Evolutionary conservation across 2,329 filamentous ascomycete species (phyloP), one percentile per base, ranked within the genome.

Genomic region (Diaporthe capsici): DNA sequence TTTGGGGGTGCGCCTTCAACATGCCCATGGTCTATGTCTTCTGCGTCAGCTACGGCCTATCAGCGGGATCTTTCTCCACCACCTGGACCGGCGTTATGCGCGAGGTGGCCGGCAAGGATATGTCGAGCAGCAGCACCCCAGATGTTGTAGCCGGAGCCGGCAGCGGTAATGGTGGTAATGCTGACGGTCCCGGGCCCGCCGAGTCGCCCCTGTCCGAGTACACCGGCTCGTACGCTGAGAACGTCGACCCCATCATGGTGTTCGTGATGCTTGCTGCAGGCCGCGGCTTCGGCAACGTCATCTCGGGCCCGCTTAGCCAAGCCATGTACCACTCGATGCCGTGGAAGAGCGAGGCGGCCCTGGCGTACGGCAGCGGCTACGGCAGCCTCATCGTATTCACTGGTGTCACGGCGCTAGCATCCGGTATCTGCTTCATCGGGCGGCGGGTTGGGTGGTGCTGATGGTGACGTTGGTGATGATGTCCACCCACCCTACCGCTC

Each of bases 1-100:
- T 93, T 31, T 94, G 92, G 92, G 92, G 92, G 0, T 82, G 89
- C 37, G 88, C 90, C 28, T 86, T 85, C 0, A 87, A 84, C 12
- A 82, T 92, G 34, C 86, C 86, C 0, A 83, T 91, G 4, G 81
- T 94, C 44, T 89, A 91, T 34, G 78, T 90, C 10, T 94, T 92
- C 81, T 90, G 91, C 47, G 82, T 92, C 25, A 84, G 88, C 6
- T 94, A 92, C 79, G 92, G 92, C 0, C 86, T 93, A 78, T 94
- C 93, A 73, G 92, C 92, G 0, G 90, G 92, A 0, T 89, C 90
- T 0, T 94, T 91, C 80, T 90, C 89, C 2, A 89, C 90, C 0
- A 89, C 91, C 0, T 94, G 92, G 91, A 86, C 89, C 0, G 90
- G 90, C 0, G 86, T 90, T 78, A 89, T 89, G 87, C 83, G 80